phyloP scores from a whole-genome alignment of 371 early-diverging fungal genomes.

The Thermomucor indicae-seudaticae region DNA sequence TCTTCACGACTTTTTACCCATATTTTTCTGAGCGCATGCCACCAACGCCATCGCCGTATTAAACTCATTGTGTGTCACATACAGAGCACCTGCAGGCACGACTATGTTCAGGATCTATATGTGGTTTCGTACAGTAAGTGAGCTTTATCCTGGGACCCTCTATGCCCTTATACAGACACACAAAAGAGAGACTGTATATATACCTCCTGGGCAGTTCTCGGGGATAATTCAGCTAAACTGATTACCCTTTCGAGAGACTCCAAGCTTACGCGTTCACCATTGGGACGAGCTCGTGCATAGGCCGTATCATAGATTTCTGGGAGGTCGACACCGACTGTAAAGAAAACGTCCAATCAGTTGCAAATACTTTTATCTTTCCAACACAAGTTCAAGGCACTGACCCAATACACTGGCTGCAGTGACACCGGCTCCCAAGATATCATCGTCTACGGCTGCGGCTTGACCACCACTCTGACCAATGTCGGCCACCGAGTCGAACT shows the following conservation, averaged over 20 bases:
- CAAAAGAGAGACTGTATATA: too few relatives aligned
- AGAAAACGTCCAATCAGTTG: background rate
- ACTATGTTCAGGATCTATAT: conserved; percentile 35
- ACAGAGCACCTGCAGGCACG: conserved; percentile 42
- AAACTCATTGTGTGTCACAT: conserved; percentile 63
- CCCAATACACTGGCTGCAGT: conserved; percentile 27
- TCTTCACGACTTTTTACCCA: conserved; percentile 37
- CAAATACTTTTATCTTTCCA: background rate
- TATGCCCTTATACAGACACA: background rate
- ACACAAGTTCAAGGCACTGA: background rate
- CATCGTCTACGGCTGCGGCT: conserved; percentile 14
- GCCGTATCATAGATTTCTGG: conserved; percentile 44
- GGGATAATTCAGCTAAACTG: conserved; percentile 11
- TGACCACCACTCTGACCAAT: conserved; percentile 3
- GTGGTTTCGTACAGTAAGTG: background rate
- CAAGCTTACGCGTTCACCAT: conserved; percentile 40
- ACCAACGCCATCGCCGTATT: conserved; percentile 66
- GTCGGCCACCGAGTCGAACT: conserved; percentile 13
- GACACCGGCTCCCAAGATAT: conserved; percentile 14
- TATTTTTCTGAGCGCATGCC: conserved; percentile 75
- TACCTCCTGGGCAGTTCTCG: conserved; percentile 33
- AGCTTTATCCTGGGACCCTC: background rate
- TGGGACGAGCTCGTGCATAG: conserved; percentile 41
- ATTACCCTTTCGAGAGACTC: conserved; percentile 26
- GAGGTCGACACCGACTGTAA: conserved; percentile 38